phyloP scores from a whole-genome alignment of 139 green algal species.

The Eudorina sp. region DNA sequence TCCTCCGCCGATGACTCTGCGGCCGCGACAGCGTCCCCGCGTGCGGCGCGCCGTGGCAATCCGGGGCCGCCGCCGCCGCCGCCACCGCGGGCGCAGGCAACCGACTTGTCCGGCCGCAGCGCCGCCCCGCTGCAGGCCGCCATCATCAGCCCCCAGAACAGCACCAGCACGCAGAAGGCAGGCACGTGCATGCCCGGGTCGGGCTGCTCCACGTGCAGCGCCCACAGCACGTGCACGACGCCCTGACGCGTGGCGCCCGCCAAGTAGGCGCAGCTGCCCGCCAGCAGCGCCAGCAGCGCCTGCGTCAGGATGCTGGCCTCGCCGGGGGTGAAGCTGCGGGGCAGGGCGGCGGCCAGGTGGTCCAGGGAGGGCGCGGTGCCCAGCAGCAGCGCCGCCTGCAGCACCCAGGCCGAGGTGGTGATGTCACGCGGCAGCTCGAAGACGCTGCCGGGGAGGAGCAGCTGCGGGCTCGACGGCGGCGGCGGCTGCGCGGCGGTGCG shows the following conservation, averaged over 20 bases:
- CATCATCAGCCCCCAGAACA: slow-evolving; percentile 47
- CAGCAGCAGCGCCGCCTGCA: slow-evolving; percentile 1
- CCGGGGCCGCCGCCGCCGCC: too few relatives aligned
- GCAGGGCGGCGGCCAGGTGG: slow-evolving; percentile 53
- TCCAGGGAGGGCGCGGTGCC: slow-evolving; percentile 29
- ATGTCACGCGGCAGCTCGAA: slow-evolving; percentile 32
- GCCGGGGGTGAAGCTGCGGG: slow-evolving; percentile 64
- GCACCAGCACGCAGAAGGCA: slow-evolving; percentile 5
- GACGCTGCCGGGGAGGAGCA: slow-evolving; percentile 34
- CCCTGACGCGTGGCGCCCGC: slow-evolving; percentile 46
- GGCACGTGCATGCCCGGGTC: slow-evolving; percentile 52
- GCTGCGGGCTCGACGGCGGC: neutral
- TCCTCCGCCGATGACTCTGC: too few relatives aligned
- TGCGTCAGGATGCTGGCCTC: slow-evolving; percentile 65
- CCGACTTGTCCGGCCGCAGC: too few relatives aligned
- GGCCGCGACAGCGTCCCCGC: too few relatives aligned
- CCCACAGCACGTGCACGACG: slow-evolving; percentile 49
- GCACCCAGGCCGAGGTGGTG: neutral
- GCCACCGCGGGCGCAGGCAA: too few relatives aligned
- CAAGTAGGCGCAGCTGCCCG: slow-evolving; percentile 21
- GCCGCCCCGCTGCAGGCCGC: neutral
- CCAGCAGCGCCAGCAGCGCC: slow-evolving; percentile 38
- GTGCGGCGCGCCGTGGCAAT: too few relatives aligned
- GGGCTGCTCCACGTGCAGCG: slow-evolving; percentile 37
- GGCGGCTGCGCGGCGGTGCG: neutral